Base-by-base conservation (phyloP, 768 basidiomycete species). In the Lactarius vividus region DNA sequence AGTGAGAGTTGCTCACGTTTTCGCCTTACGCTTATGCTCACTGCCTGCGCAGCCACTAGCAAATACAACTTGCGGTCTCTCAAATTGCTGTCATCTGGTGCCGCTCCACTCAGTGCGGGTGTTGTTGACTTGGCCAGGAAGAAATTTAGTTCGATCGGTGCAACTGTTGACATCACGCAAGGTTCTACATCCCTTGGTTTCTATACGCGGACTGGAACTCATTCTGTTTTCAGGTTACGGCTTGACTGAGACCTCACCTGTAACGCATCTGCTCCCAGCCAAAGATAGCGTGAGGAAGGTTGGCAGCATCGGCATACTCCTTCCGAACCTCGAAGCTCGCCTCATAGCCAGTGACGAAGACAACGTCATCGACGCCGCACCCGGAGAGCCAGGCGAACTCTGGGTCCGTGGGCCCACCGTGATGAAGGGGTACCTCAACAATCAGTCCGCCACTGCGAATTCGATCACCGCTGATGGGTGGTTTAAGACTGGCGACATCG, bases 401-500 rank as follows among this genome's bases (percentile, higher is more conserved):
- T 95, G 92, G 91, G 62, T 95, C 3, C 82, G 86, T 57, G 92
- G 93, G 0, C 87, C 89, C 5, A 84, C 79, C 1, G 79, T 95
- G 44, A 94, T 94, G 91, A 94, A 92, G 80, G 91, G 93, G 11
- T 95, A 95, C 71, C 75, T 89, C 67, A 87, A 86, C 70, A 92
- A 95, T 66, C 77, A 79, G 3, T 77, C 78, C 35, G 92, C 93
- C 4, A 96, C 92, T 2, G 76, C 78, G 28, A 82, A 85, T 16
- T 76, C 87, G 7, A 88, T 96, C 69, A 91, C 88, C 0, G 75
- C 75, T 0, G 88, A 92, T 57, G 82, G 85, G 3, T 97, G 92
- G 92, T 88, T 94, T 79, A 92, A 89, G 80, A 95, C 94, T 0
- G 93, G 94, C 1, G 94, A 96, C 74, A 84, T 96, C 58, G 89